Conservation (phyloP, 805 yeast genomes). For the Yamadazyma laniorum region DNA sequence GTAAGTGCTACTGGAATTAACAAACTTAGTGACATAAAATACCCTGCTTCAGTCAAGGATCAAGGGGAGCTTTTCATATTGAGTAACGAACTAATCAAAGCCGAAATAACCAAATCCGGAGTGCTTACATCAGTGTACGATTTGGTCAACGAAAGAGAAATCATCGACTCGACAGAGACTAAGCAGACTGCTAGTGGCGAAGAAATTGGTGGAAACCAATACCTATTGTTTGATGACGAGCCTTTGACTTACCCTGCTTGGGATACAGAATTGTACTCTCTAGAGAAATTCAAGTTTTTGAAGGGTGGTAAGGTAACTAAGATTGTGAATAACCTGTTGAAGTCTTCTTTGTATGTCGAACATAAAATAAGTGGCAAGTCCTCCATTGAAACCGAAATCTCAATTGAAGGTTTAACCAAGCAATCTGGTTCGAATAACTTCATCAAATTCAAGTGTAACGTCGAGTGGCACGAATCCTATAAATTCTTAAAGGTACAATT, state of each 20-base stretch:
- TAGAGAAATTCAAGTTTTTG: slow-evolving; percentile 61
- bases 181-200: slow-evolving; percentile 38
- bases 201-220: slow-evolving; percentile 68
- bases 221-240: slow-evolving; percentile 80
- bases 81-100: slow-evolving; percentile 60
- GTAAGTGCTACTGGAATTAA: slow-evolving; percentile 21
- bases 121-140: slow-evolving; percentile 65
- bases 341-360: slow-evolving; percentile 60
- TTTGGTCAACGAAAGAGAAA: slow-evolving; percentile 53
- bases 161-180: slow-evolving; percentile 57
- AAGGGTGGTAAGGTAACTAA: slow-evolving; percentile 39
- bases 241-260: slow-evolving; percentile 94
- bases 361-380: slow-evolving; percentile 59
- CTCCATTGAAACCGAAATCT: slow-evolving; percentile 62
- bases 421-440: slow-evolving; percentile 26
- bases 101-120: slow-evolving; percentile 51
- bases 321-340: slow-evolving; percentile 52
- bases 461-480: slow-evolving; percentile 85
- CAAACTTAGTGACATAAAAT: slow-evolving; percentile 26
- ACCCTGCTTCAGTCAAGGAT: slow-evolving; percentile 50
- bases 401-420: slow-evolving; percentile 53
- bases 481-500: slow-evolving; percentile 92
- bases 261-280: slow-evolving; percentile 92
- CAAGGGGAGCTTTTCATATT: slow-evolving; percentile 44
- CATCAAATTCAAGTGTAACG: slow-evolving; percentile 43